Base-by-base conservation (phyloP, 192 early-diverging fungal genomes). In the Coemansia sp. region DNA sequence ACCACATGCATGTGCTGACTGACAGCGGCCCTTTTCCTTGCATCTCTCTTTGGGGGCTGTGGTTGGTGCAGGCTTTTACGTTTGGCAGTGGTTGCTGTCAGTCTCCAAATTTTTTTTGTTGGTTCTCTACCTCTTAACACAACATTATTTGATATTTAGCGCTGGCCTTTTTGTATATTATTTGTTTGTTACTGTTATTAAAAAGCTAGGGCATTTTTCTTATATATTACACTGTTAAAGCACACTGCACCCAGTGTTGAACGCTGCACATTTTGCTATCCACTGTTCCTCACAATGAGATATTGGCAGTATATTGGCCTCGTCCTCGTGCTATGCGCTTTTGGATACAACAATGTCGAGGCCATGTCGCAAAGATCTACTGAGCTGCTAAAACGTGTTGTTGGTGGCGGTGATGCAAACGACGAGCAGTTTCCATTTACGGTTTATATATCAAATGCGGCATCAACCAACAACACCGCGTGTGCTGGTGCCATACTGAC, bases 401-500 rank as follows among this genome's bases (percentile, higher is more conserved):
- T 71, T 30, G 74, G 74, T 18, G 74, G 74, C 3, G 32, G 23
- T 21, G 65, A 16, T 22, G 74, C 74, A n/a, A 54, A 24, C 6
- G 55, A 68, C 12, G 52, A 54, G 19, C 48, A 71, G 30, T 77
- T 67, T 54, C 74, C 74, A n/a, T 77, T 67, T 60, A 62, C 69
- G 2, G 74, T 77, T 7, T 71, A 64, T 19, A 59, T 77, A 5
- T 71, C 74, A 4, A 60, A 65, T n/a, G 65, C 74, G 3, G 60
- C 44, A 9, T 60, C 59, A 47, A 77, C 68, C 49, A 54, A 67
- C 34, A 71, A 70, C 47, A 77, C 68, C 8, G 74, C 56, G 6
- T 77, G 74, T 26, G 74, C 74, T 18, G 74, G 74, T 30, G 74
- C 74, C 16, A 77, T 77, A 31, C 56, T 77, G 30, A 77, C 74